These are phyloP conservation scores for Herpotrichia juniperi DNA, from an alignment of 2,329 filamentous ascomycete species.

Conservation along the genomic window DNA sequence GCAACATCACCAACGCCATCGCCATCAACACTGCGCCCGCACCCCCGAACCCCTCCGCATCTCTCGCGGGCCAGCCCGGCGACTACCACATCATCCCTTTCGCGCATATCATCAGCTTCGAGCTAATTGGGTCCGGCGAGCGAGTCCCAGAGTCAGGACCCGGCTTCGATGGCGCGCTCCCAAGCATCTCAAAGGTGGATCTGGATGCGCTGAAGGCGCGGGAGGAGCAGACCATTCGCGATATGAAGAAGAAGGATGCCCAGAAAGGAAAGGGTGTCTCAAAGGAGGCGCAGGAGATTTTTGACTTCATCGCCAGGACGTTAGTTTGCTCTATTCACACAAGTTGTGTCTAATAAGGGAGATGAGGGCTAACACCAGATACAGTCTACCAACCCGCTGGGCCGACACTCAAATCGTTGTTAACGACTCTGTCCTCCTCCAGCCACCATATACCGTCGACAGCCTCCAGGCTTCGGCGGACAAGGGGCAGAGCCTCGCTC, in stretches of 20 bases:
- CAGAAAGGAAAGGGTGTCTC: slow-evolving; percentile 66
- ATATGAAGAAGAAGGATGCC: slow-evolving; percentile 63
- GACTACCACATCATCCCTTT: slow-evolving; percentile 68
- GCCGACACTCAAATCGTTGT: slow-evolving; percentile 64
- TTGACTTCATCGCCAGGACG: slow-evolving; percentile 65
- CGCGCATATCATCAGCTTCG: slow-evolving; percentile 63
- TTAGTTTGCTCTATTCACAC: slow-evolving; percentile 37
- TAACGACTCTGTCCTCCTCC: slow-evolving; percentile 64
- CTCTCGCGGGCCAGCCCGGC: slow-evolving; percentile 49
- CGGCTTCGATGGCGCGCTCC: slow-evolving; percentile 52
- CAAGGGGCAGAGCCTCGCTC: slow-evolving; percentile 49
- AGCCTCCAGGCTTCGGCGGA: slow-evolving; percentile 56
- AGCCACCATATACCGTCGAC: slow-evolving; percentile 63
- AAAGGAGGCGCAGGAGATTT: slow-evolving; percentile 67
- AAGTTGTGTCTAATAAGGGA: not conserved
- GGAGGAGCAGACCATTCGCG: slow-evolving; percentile 61
- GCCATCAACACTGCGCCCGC: slow-evolving; percentile 63
- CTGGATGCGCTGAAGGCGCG: slow-evolving; percentile 60
- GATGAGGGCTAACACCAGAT: slow-evolving; percentile 9
- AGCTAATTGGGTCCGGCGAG: slow-evolving; percentile 53
- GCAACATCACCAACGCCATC: slow-evolving; percentile 65
- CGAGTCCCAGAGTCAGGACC: slow-evolving; percentile 42
- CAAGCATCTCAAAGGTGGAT: slow-evolving; percentile 60
- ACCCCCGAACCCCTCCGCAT: slow-evolving; percentile 50
- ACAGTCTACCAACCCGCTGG: slow-evolving; percentile 63